phyloP scores from a whole-genome alignment of 352 stramenopile genomes.

The Pythium dissimile region DNA sequence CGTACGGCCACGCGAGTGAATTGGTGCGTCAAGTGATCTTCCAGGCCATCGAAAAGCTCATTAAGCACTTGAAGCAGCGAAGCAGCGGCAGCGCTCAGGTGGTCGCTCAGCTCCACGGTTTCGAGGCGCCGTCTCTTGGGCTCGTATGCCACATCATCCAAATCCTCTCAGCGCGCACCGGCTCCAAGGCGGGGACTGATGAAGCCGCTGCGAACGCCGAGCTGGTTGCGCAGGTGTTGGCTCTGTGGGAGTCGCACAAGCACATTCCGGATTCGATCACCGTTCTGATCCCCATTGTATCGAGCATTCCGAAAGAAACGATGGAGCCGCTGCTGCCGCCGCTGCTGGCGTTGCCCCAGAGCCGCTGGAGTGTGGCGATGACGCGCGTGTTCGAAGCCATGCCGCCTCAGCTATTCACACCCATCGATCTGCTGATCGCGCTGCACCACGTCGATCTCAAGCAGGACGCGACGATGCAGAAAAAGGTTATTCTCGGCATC shows the following conservation, averaged over 20 bases:
- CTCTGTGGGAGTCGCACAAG: slow-evolving; percentile 52
- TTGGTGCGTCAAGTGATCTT: slow-evolving; percentile 68
- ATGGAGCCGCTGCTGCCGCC: slow-evolving; percentile 62
- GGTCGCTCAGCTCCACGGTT: slow-evolving; percentile 63
- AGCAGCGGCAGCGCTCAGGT: slow-evolving; percentile 47
- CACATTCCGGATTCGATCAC: slow-evolving; percentile 61
- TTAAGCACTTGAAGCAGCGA: slow-evolving; percentile 76
- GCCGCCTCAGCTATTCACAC: slow-evolving; percentile 55
- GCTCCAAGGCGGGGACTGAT: slow-evolving; percentile 19
- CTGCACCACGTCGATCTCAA: slow-evolving; percentile 79
- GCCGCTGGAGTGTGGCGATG: slow-evolving; percentile 60
- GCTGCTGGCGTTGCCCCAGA: slow-evolving; percentile 48
- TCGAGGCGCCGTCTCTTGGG: slow-evolving; percentile 50
- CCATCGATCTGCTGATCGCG: slow-evolving; percentile 67
- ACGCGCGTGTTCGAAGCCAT: slow-evolving; percentile 70
- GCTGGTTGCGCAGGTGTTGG: slow-evolving; percentile 60
- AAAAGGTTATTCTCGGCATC: slow-evolving; percentile 73
- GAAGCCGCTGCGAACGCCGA: slow-evolving; percentile 35
- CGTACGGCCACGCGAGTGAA: slow-evolving; percentile 59
- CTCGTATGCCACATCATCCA: slow-evolving; percentile 78
- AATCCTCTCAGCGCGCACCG: slow-evolving; percentile 45
- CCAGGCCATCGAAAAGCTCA: slow-evolving; percentile 79
- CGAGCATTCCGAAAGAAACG: slow-evolving; percentile 46
- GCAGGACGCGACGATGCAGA: slow-evolving; percentile 63
- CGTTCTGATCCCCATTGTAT: slow-evolving; percentile 65